A percentile compares a stretch with the other conserved stretches of the same genome.
Evolutionary conservation across 805 yeast species (phyloP).

Genomic region (Hanseniaspora taiwanica): DNA sequence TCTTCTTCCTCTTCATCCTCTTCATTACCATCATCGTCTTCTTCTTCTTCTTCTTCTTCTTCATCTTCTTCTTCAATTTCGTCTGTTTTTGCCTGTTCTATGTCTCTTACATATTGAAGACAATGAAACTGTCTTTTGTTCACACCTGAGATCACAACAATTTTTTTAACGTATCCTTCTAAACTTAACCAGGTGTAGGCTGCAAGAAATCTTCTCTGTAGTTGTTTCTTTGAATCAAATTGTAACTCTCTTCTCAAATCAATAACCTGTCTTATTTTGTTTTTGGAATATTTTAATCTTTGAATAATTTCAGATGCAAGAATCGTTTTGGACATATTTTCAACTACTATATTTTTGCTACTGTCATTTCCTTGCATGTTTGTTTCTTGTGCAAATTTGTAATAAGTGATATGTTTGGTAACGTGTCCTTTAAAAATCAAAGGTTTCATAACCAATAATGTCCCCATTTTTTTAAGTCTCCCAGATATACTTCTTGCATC

Average conservation of each 20-base stretch:
- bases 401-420: slow-evolving; percentile 40
- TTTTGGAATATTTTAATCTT: slow-evolving; percentile 43
- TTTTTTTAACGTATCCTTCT: slow-evolving; percentile 34
- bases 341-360: slow-evolving; percentile 13
- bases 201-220: slow-evolving; percentile 35
- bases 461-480: slow-evolving; percentile 42
- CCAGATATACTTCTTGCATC: slow-evolving; percentile 60
- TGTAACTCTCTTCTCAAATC: slow-evolving; percentile 51
- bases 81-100: slow-evolving; percentile 17
- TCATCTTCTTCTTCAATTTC: slow-evolving; percentile 19
- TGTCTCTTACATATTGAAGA: slow-evolving; percentile 30
- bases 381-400: slow-evolving; percentile 25
- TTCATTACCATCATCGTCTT: slow-evolving; percentile 9
- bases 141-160: slow-evolving; percentile 36
- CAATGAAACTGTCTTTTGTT: slow-evolving; percentile 36
- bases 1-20: slow-evolving; percentile 15
- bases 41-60: slow-evolving; percentile 17
- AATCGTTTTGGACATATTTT: slow-evolving; percentile 19
- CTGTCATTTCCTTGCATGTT: slow-evolving; percentile 9
- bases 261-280: slow-evolving; percentile 42
- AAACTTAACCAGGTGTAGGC: slow-evolving; percentile 33
- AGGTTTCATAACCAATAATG: slow-evolving; percentile 31
- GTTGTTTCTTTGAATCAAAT: slow-evolving; percentile 29
- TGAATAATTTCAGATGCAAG: slow-evolving; percentile 25
- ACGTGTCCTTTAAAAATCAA: slow-evolving; percentile 33